Evolutionary conservation across 768 basidiomycete genomes (phyloP), one percentile per base, ranked within the genome.

Genomic region (Panellus pusillus): DNA sequence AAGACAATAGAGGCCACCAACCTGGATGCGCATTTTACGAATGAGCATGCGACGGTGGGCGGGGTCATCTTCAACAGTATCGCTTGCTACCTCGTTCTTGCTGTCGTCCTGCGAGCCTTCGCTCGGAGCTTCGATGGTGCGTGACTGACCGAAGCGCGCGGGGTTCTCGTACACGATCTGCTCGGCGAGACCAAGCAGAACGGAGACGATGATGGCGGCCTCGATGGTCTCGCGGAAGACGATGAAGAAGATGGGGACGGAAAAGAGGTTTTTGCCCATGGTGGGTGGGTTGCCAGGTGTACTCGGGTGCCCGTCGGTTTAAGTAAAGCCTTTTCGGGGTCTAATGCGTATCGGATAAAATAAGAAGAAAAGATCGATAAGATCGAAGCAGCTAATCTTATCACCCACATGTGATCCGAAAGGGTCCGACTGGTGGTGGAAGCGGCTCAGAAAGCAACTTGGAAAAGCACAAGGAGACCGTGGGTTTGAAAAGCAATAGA

Each of bases 161-260:
- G 65, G 52, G 49, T 73, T 73, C 2, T 75, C 72, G 44, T 75
- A 67, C 6, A 89, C 79, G 58, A 94, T 83, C 61, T 95, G 93
- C 64, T 96, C 85, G n/a, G 91, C 89, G 56, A 98, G 84, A 59
- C 90, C 85, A 47, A 96, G 86, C 44, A 98, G 82, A 52, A 96
- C 92, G 6, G 92, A 90, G 68, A 97, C 73, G 78, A 98, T 92
- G 74, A 98, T 89, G 39, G 84, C 84, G 4, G 93, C 90, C 76
- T 97, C 94, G 58, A 97, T 80, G 5, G 92, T 89, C 80, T 97
- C 94, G 66, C 94, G 83, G 70, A 96, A 93, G 73, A 95, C 85
- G 73, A 97, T 93, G 80, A 98, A 93, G 78, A 94, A 97, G 62
- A 98, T 93, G 65, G 93, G 85, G 51, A 95, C 80, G 53, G 89